phyloP scores from a whole-genome alignment of 345 rosid genomes.

The Murraya koenigii region DNA sequence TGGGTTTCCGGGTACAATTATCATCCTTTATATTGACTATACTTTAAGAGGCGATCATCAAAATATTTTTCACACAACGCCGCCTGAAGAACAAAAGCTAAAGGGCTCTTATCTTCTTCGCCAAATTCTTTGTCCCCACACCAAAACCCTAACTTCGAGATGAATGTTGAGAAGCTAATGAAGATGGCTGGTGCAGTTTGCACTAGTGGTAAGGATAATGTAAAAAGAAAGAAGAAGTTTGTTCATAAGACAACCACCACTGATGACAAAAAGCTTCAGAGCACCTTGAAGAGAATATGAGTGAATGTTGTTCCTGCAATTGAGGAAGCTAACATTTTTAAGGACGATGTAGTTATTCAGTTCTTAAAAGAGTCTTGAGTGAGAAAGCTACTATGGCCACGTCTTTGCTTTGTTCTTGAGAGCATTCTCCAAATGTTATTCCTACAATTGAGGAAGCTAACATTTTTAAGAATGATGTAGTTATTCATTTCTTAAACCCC shows the following conservation, averaged over 20 bases:
- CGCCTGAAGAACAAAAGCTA: not conserved
- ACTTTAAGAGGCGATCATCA: too few relatives aligned
- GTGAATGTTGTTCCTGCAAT: constrained; percentile 88
- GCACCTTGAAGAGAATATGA: constrained; percentile 94
- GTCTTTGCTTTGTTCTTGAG: too few relatives aligned
- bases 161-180: constrained; percentile 85
- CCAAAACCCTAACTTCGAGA: constrained; percentile 26
- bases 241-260: constrained; percentile 96
- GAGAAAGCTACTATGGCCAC: too few relatives aligned
- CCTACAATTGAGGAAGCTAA: too few relatives aligned
- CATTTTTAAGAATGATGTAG: too few relatives aligned
- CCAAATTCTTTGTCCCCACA: not conserved
- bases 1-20: too few relatives aligned
- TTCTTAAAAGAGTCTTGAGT: too few relatives aligned
- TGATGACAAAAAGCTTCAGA: constrained; percentile 96
- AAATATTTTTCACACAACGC: too few relatives aligned
- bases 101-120: constrained; percentile 1
- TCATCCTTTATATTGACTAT: too few relatives aligned
- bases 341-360: constrained; percentile 93
- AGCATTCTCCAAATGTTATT: too few relatives aligned
- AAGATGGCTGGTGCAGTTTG: constrained; percentile 97
- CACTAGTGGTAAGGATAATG: constrained; percentile 95
- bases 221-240: constrained; percentile 99
- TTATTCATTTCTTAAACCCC: too few relatives aligned
- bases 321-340: constrained; percentile 94